A percentile compares a stretch with the other conserved stretches of the same genome.
These are phyloP conservation scores for Isatis tinctoria DNA, from an alignment of 345 rosid species.

Conservation along the genomic window DNA sequence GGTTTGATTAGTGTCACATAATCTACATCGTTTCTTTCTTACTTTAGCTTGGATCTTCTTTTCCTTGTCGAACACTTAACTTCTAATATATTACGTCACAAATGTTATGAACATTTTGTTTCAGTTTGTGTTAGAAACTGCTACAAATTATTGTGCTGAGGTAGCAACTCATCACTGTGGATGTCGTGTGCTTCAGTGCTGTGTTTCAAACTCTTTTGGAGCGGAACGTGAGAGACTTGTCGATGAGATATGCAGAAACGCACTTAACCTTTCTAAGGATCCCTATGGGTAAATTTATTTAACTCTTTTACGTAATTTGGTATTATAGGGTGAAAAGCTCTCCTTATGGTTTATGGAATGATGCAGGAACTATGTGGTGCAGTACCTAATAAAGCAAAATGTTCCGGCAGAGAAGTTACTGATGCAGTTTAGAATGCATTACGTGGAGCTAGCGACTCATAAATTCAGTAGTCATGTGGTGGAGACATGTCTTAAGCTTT, in stretches of 20 bases:
- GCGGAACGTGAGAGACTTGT: constrained; percentile 45
- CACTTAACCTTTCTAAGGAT: constrained; percentile 67
- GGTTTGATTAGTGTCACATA: constrained; percentile 29
- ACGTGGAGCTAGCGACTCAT: constrained; percentile 52
- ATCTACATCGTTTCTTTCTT: not conserved
- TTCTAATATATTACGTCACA: too few species aligned
- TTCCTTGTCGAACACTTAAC: too few species aligned
- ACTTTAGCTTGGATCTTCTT: too few species aligned
- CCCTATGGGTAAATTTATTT: constrained; percentile 51
- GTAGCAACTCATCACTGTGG: constrained; percentile 73
- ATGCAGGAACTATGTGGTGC: constrained; percentile 62
- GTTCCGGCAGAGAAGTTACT: constrained; percentile 30
- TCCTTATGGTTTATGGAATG: not conserved
- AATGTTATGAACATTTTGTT: not conserved
- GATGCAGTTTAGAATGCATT: constrained; percentile 46
- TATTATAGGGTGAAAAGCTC: not conserved
- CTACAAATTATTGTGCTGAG: constrained; percentile 50
- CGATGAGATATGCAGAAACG: constrained; percentile 43
- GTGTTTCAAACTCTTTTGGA: constrained; percentile 50
- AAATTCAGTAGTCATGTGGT: constrained; percentile 45
- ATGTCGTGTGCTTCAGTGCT: constrained; percentile 63
- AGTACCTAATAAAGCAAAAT: constrained; percentile 52
- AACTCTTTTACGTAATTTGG: not conserved
- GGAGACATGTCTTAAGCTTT: constrained; percentile 54
- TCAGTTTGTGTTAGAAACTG: constrained; percentile 65